phyloP scores from a whole-genome alignment of 169 alveolate genomes.

The Besnoitia besnoiti region DNA sequence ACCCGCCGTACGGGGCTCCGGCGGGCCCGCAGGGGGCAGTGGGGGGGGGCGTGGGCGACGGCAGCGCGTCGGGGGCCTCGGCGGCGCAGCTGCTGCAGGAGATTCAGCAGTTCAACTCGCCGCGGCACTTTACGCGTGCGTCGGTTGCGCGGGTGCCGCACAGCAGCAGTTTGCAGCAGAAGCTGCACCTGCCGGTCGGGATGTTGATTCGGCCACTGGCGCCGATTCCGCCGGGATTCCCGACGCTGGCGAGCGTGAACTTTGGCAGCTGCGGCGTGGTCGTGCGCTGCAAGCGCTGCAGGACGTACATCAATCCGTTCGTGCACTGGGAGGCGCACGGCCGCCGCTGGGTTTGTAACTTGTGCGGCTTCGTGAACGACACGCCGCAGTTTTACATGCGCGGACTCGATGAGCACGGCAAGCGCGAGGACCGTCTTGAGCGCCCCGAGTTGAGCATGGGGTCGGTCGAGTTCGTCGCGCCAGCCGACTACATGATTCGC shows the following conservation, averaged over 20 bases:
- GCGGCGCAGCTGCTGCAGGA: conserved; percentile 69
- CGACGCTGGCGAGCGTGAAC: conserved; percentile 65
- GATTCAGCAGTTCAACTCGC: conserved; percentile 58
- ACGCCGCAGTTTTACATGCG: conserved; percentile 76
- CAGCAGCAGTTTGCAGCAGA: conserved; percentile 48
- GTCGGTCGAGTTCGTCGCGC: conserved; percentile 94
- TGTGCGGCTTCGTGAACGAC: conserved; percentile 94
- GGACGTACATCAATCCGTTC: conserved; percentile 95
- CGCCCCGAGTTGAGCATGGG: conserved; percentile 93
- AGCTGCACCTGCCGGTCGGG: conserved; percentile 67
- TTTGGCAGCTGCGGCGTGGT: conserved; percentile 42
- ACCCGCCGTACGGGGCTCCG: neutral
- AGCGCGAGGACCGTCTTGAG: conserved; percentile 85
- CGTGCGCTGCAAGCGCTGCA: conserved; percentile 72
- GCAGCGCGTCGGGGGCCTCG: neutral
- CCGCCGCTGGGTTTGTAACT: conserved; percentile 95
- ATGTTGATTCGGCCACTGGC: conserved; percentile 74
- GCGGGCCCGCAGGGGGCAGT: neutral
- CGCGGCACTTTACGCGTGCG: conserved; percentile 53
- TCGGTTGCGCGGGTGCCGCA: conserved; percentile 58
- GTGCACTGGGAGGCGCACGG: conserved; percentile 94
- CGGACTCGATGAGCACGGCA: conserved; percentile 79
- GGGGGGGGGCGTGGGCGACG: neutral
- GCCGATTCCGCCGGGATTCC: conserved; percentile 62
- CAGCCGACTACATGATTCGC: conserved; percentile 95